Evolutionary conservation across 2,329 filamentous ascomycete genomes (phyloP), one percentile per base, ranked within the genome.

Genomic region (Ophiostoma tasmaniense): DNA sequence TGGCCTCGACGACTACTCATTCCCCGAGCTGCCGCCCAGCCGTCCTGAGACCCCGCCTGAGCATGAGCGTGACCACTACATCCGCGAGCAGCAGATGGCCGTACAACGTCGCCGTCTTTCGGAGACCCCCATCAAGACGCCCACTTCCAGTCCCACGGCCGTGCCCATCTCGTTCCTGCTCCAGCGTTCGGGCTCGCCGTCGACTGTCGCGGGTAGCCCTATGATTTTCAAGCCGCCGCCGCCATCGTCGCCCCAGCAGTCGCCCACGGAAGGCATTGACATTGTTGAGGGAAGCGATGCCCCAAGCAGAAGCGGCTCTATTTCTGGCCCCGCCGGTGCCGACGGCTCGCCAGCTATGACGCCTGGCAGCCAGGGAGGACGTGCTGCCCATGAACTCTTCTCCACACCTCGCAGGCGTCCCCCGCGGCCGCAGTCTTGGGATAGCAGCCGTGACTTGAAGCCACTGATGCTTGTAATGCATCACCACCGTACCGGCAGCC

Each of bases 401-500:
- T 52, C 76, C 22, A 76, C 75, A 39, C 72, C 77, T 17, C 73
- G 74, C 17, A 82, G 79, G 73, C 77, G 78, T 66, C 75, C 78
- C 59, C 74, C 81, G 28, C 81, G 87, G 5, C 85, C 85, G 14
- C 86, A 80, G 14, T 88, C 85, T 0, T 89, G 86, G 86, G 86
- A 88, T 62, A 85, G 79, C 72, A 84, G 83, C 22, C 85, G 85
- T 68, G 92, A 95, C 75, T 89, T 93, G 74, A 89, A 90, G 73
- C 93, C 93, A 0, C 80, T 97, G 10, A 94, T 91, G 78, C 87
- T 97, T 28, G 86, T 96, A 8, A 61, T 70, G 68, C 70, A 71
- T 7, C 91, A 96, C 72, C 81, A 80, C 3, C 80, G 81, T 10
- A 72, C 75, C 3, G 70, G 66, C 25, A 72, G 72, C 17, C 71